Percentiles rank a stretch among this genome's conserved stretches.
phyloP scores from a whole-genome alignment of 768 basidiomycete species.

The Mycena chlorophos region DNA sequence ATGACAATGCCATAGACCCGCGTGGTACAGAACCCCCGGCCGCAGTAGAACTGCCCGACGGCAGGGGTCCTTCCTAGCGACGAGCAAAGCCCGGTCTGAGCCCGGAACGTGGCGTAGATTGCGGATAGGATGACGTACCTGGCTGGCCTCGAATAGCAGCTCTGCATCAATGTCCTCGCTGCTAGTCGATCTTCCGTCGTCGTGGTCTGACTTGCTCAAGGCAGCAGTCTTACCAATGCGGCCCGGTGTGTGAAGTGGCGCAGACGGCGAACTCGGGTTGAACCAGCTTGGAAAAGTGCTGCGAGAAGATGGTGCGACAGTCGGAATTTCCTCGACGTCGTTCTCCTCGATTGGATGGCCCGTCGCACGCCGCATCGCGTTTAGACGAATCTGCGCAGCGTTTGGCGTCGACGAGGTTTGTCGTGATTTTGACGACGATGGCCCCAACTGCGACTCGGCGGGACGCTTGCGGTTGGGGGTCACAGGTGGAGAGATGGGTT shows the following conservation, averaged over 20 bases:
- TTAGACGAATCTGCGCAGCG: not conserved
- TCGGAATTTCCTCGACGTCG: not conserved
- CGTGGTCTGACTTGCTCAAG: conserved; percentile 1
- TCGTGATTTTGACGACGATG: not conserved
- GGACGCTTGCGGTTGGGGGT: not conserved
- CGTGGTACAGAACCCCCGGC: conserved; percentile 22
- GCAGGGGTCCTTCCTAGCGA: conserved; percentile 15
- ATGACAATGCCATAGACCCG: conserved; percentile 11
- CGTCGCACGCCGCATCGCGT: not conserved
- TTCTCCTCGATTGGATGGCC: not conserved
- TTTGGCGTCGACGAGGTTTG: not conserved
- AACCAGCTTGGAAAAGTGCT: conserved; percentile 3
- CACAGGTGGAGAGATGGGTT: conserved; percentile 3
- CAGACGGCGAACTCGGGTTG: not conserved
- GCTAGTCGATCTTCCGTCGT: not conserved
- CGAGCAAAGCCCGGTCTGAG: conserved; percentile 11
- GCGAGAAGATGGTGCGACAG: not conserved
- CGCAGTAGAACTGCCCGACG: conserved; percentile 16
- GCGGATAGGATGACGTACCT: not conserved
- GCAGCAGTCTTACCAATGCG: conserved; percentile 8
- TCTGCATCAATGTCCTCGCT: not conserved
- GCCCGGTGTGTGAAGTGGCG: conserved; percentile 15
- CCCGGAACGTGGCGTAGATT: not conserved
- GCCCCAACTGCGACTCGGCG: not conserved
- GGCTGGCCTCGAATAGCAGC: not conserved